Evolutionary conservation across 176 grass and related monocot species (phyloP), one percentile per base, ranked within the genome.

Genomic region (Rhipidocladum racemiflorum): DNA sequence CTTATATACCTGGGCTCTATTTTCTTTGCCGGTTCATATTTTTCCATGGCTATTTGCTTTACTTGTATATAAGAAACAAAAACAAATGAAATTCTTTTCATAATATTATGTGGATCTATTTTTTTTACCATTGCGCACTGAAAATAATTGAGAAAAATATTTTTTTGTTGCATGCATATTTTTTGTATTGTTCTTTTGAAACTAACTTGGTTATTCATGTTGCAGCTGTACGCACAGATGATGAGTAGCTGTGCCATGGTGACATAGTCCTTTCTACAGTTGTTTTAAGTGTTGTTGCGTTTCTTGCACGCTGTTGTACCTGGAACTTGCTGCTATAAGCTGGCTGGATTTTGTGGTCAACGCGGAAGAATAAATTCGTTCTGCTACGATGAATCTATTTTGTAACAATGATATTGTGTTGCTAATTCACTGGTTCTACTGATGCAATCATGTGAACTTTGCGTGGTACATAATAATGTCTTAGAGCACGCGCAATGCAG

Each of bases 201-300:
- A 68, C 78, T 85, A 70, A 85, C 38, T 46, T 46, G 12, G 4
- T 68, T 81, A 3, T 81, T 68, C 34, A 12, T 76, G 74, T 40
- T 84, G 17, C 77, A 92, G 91, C 81, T 76, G 6, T 89, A 63
- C 88, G 86, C 80, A 81, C 88, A 1, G 88, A 93, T 32, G 65
- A 85, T 55, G 85, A 67, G 45, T 91, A 57, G 79, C 88, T 62
- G 74, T 80, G 62, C 36, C 38, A 54, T 69, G 38, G 62, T 89
- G 74, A 24, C 39, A 8, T 66, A 80, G 25, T 78, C 78, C 51
- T 62, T 82, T 18, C 50, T 73, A 68, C 50, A 77, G 17, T 53
- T 77, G 72, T 71, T 81, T 80, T 45, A 78, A 50, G 14, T 64
- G 60, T 57, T 82, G 32, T 74, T 67, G 77, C 6, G 18, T 75